Conservation (phyloP, 257 asterid species). For the Vinca minor region DNA sequence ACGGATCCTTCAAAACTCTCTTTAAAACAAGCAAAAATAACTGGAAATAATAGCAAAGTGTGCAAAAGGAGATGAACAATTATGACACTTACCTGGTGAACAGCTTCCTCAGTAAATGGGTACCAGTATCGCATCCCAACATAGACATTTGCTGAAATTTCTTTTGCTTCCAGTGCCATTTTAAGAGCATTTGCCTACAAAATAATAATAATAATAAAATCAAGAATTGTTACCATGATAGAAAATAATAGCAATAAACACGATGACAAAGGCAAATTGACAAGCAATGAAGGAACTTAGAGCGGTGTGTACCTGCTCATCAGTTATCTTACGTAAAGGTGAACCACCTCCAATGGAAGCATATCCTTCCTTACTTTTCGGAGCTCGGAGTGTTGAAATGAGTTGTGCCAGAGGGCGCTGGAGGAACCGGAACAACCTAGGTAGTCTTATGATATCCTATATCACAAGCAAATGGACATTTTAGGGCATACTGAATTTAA, state of each 20-base stretch:
- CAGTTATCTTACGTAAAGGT: conserved; percentile 80
- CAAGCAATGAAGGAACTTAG: background rate
- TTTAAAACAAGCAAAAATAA: background rate
- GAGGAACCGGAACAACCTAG: conserved; percentile 76
- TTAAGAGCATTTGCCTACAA: conserved; percentile 70
- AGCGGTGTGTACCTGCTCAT: conserved; percentile 58
- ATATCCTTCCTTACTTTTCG: conserved; percentile 93
- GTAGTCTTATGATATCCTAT: conserved; percentile 96
- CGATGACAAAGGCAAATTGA: background rate
- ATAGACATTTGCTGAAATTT: conserved; percentile 62
- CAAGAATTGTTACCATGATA: background rate
- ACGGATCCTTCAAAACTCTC: background rate
- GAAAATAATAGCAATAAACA: conserved; percentile 9
- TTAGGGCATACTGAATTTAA: background rate
- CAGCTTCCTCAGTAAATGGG: conserved; percentile 98
- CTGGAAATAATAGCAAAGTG: background rate
- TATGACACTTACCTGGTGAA: conserved; percentile 48
- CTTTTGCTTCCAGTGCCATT: conserved; percentile 56
- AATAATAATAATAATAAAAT: too few species aligned
- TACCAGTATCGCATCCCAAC: conserved; percentile 99
- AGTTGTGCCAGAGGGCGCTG: conserved; percentile 90
- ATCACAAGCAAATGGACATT: conserved; percentile 5
- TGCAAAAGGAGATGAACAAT: background rate
- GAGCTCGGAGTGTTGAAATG: conserved; percentile 74
- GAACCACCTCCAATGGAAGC: conserved; percentile 99